A percentile compares a stretch with the other conserved stretches of the same genome.
Evolutionary conservation across 345 rosid species (phyloP).

Genomic region (Corchorus capsularis): DNA sequence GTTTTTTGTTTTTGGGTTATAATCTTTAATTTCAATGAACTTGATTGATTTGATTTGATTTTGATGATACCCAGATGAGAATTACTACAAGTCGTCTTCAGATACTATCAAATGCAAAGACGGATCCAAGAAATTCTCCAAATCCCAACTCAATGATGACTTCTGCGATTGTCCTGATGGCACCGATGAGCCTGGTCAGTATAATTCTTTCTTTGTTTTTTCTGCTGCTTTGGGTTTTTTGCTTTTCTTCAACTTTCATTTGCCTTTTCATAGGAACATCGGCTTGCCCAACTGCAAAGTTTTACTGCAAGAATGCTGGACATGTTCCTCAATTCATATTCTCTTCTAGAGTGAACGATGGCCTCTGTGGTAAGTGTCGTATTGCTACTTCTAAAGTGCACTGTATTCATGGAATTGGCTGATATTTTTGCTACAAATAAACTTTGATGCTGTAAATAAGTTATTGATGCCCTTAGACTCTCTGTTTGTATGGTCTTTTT

Average conservation of each 20-base stretch:
- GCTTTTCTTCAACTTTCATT: constrained; percentile 9
- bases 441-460: too few relatives aligned
- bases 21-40: neutral
- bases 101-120: constrained; percentile 68
- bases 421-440: neutral
- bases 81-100: constrained; percentile 66
- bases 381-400: neutral
- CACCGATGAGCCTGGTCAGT: constrained; percentile 89
- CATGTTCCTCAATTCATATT: constrained; percentile 59
- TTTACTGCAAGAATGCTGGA: constrained; percentile 83
- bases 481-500: neutral
- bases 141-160: constrained; percentile 84
- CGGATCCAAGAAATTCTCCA: constrained; percentile 77
- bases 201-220: neutral
- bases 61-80: constrained; percentile 53
- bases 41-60: neutral
- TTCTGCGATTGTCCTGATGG: constrained; percentile 94
- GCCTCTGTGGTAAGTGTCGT: constrained; percentile 83
- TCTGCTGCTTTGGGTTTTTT: neutral
- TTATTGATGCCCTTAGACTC: neutral
- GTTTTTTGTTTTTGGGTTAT: neutral
- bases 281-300: constrained; percentile 84
- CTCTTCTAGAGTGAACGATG: constrained; percentile 96
- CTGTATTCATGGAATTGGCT: constrained; percentile 4
- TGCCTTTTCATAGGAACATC: constrained; percentile 65